A percentile compares a stretch with the other conserved stretches of the same genome.
Evolutionary conservation across 2,329 filamentous ascomycete species (phyloP).

Genomic region (Thelonectria blattea): DNA sequence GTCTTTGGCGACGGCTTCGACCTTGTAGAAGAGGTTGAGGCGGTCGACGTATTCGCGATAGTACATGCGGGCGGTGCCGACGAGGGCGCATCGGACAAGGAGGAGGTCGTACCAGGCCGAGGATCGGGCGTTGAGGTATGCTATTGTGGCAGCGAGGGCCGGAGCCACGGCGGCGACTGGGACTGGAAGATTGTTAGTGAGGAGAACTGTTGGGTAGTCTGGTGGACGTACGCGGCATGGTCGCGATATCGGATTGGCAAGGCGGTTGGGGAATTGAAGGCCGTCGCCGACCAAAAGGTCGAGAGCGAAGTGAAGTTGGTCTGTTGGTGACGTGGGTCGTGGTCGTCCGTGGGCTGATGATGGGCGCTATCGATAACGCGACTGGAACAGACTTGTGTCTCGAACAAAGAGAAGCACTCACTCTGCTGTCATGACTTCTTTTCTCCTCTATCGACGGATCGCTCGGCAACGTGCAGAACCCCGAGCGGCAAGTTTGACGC

Average conservation of each 20-base stretch:
- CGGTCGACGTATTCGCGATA: constrained; percentile 62
- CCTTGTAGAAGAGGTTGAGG: constrained; percentile 74
- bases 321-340: constrained; percentile 9
- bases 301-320: neutral
- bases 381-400: neutral
- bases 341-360: constrained; percentile 17
- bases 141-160: constrained; percentile 69
- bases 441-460: neutral
- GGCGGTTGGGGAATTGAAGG: neutral
- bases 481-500: neutral
- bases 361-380: constrained; percentile 5
- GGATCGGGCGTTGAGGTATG: constrained; percentile 78
- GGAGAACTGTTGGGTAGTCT: neutral
- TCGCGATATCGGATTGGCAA: neutral
- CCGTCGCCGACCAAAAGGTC: neutral
- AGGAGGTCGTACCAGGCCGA: constrained; percentile 69
- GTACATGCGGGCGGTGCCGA: constrained; percentile 49
- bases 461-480: neutral
- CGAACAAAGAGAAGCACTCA: neutral
- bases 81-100: constrained; percentile 62
- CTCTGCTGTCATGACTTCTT: neutral
- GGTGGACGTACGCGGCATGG: constrained; percentile 28
- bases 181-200: constrained; percentile 43
- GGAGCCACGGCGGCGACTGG: constrained; percentile 62
- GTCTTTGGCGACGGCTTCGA: constrained; percentile 69